Conservation (phyloP, 148 eudicot genomes). For the Chenopodium suecicum region DNA sequence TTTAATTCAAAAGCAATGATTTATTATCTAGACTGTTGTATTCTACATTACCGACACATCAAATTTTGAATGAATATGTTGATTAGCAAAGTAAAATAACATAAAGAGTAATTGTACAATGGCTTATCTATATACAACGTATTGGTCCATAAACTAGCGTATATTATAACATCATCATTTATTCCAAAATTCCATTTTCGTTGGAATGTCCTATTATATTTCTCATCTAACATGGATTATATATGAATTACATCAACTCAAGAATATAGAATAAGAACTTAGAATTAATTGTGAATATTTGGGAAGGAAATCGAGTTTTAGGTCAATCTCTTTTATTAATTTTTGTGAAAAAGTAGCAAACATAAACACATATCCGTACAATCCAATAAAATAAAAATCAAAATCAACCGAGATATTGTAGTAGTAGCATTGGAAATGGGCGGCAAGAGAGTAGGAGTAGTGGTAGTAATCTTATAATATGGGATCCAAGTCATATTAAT, state of each 20-base stretch:
- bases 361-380: background rate
- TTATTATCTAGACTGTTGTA: too few relatives aligned
- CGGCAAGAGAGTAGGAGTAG: conserved; percentile 11
- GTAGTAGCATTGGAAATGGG: conserved; percentile 14
- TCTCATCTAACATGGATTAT: background rate
- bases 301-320: background rate
- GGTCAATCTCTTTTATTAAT: background rate
- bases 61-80: too few relatives aligned
- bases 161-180: background rate
- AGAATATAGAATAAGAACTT: background rate
- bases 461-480: conserved; percentile 11
- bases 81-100: too few relatives aligned
- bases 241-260: background rate
- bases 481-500: conserved; percentile 30
- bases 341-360: background rate
- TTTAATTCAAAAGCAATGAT: too few relatives aligned
- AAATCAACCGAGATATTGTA: background rate
- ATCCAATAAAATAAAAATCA: background rate
- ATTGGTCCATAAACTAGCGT: background rate
- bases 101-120: background rate
- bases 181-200: background rate
- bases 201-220: background rate
- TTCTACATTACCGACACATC: too few relatives aligned
- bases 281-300: background rate
- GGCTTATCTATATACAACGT: background rate